Evolutionary conservation across 495 filamentous ascomycete species (phyloP).

Genomic region (Monascus purpureus): DNA sequence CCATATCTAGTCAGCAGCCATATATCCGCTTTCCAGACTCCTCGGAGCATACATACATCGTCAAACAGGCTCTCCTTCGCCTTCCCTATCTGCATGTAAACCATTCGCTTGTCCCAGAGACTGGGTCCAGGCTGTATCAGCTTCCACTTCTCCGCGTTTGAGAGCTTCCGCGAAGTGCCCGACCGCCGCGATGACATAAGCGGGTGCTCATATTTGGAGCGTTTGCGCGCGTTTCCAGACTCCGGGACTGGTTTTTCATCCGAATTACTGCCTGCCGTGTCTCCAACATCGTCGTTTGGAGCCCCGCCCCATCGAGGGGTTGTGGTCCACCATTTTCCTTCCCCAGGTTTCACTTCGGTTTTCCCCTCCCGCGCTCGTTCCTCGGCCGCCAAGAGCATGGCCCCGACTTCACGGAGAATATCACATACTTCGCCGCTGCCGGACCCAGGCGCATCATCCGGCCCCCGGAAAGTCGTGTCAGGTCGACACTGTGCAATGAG

Average conservation of each 20-base stretch:
- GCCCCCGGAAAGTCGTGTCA: constrained; percentile 37
- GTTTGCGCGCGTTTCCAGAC: constrained; percentile 21
- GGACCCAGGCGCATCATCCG: constrained; percentile 24
- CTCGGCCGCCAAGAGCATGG: constrained; percentile 65
- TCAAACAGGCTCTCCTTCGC: constrained; percentile 32
- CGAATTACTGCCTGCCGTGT: constrained; percentile 23
- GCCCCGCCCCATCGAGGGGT: constrained; percentile 66
- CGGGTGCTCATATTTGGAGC: constrained; percentile 24
- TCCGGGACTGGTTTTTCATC: constrained; percentile 12
- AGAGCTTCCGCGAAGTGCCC: constrained; percentile 19
- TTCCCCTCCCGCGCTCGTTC: constrained; percentile 63
- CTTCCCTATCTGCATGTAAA: constrained; percentile 61
- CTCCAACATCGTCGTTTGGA: constrained; percentile 47
- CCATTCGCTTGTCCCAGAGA: constrained; percentile 66
- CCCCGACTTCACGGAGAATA: constrained; percentile 57
- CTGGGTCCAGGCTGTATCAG: constrained; percentile 47
- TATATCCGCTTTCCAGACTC: neutral
- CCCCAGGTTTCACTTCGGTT: constrained; percentile 50
- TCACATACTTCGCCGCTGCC: constrained; percentile 48
- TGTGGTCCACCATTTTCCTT: constrained; percentile 71
- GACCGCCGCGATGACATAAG: constrained; percentile 21
- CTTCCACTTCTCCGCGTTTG: constrained; percentile 26
- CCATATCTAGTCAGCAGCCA: constrained; percentile 2
- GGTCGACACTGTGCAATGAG: constrained; percentile 42
- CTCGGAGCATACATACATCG: constrained; percentile 32